Percentiles rank a stretch among this genome's conserved stretches.
Conservation (phyloP, 805 yeast species). For the Wickerhamomyces strasburgensis region DNA sequence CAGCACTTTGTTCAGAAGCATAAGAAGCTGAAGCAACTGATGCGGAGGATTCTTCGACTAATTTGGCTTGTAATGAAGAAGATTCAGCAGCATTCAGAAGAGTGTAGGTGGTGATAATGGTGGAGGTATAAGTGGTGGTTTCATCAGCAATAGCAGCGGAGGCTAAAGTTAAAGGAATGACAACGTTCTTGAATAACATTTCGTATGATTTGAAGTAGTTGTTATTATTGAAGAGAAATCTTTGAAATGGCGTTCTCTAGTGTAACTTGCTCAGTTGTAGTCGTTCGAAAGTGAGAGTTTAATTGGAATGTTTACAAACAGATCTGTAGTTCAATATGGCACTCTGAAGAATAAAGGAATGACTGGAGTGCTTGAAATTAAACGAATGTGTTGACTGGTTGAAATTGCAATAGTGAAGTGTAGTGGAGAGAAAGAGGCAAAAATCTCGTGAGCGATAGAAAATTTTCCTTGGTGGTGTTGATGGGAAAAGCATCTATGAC, state of each 20-base stretch:
- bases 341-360: constrained; percentile 27
- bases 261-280: background rate
- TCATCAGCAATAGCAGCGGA: constrained; percentile 31
- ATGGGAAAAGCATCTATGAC: background rate
- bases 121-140: constrained; percentile 34
- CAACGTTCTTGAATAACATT: constrained; percentile 22
- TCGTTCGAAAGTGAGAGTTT: background rate
- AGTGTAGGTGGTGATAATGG: constrained; percentile 31
- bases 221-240: background rate
- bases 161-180: constrained; percentile 24
- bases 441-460: background rate
- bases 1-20: constrained; percentile 7
- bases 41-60: constrained; percentile 3
- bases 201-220: constrained; percentile 1
- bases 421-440: constrained; percentile 15
- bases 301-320: constrained; percentile 1
- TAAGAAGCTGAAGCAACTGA: constrained; percentile 18
- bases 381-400: constrained; percentile 7
- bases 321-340: constrained; percentile 9
- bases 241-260: no score
- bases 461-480: background rate
- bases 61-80: constrained; percentile 1
- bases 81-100: constrained; percentile 26
- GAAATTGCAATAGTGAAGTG: background rate
- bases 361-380: constrained; percentile 25